Conservation (phyloP, 768 basidiomycete species). For the Lactifluus pinguis region DNA sequence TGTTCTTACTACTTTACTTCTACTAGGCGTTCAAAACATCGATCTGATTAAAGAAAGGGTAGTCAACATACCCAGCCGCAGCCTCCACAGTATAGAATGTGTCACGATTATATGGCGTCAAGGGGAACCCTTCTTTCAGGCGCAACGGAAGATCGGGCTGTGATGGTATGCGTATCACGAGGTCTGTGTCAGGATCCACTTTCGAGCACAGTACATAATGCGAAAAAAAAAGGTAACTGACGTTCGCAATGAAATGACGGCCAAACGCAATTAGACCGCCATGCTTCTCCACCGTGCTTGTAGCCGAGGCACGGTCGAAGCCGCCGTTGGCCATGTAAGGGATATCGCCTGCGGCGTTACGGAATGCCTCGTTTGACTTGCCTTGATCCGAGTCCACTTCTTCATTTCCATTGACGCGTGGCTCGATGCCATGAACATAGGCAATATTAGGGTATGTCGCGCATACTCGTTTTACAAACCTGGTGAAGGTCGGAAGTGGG, state of each 20-base stretch:
- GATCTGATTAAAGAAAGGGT: neutral
- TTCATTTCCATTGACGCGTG: neutral
- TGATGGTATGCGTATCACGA: neutral
- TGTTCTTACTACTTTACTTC: neutral
- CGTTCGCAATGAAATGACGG: neutral
- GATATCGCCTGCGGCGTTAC: neutral
- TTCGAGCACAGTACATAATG: neutral
- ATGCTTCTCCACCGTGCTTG: neutral
- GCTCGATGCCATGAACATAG: constrained; percentile 6
- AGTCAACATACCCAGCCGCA: neutral
- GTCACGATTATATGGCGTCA: neutral
- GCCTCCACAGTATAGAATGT: neutral
- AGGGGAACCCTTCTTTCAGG: neutral
- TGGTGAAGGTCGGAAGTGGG: constrained; percentile 5
- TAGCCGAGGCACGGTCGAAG: neutral
- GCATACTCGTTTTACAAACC: neutral
- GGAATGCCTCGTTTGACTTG: too few species aligned
- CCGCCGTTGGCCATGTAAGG: neutral
- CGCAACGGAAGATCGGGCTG: constrained; percentile 15
- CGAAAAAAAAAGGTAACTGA: neutral
- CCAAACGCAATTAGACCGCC: neutral
- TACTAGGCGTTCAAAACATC: neutral
- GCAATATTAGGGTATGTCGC: neutral
- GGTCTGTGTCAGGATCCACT: neutral
- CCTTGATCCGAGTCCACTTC: neutral